Conservation (phyloP, 2,329 filamentous ascomycete species). For the Metarhizium rileyi region DNA sequence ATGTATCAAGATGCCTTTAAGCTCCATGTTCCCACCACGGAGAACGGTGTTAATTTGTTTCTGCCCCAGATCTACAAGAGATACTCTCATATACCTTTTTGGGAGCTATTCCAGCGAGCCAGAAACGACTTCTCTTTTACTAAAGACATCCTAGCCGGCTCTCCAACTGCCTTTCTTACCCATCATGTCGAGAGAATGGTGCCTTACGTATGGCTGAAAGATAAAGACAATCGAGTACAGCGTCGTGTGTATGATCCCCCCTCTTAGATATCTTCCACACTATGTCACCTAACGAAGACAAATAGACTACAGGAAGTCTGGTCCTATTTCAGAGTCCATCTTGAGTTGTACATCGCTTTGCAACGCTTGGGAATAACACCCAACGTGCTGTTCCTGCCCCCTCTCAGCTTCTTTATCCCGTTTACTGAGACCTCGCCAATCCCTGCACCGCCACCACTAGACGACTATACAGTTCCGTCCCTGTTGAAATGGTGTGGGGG, state of each 20-base stretch:
- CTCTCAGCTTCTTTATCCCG: conserved; percentile 41
- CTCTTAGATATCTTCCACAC: background rate
- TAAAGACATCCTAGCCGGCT: conserved; percentile 23
- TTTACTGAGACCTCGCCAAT: conserved; percentile 44
- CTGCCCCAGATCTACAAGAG: conserved; percentile 38
- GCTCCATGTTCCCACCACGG: background rate
- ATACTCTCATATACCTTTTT: conserved; percentile 39
- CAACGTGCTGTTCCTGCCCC: conserved; percentile 31
- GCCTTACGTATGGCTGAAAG: conserved; percentile 15
- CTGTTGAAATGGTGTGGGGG: conserved; percentile 34
- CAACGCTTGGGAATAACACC: conserved; percentile 41
- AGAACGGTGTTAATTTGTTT: conserved; percentile 7
- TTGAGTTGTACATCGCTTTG: conserved; percentile 42
- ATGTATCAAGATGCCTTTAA: conserved; percentile 6
- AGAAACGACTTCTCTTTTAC: conserved; percentile 20
- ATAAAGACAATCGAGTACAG: conserved; percentile 13
- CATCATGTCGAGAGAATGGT: conserved; percentile 20
- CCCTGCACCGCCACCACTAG: conserved; percentile 31
- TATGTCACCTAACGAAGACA: conserved; percentile 8
- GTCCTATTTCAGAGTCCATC: conserved; percentile 37
- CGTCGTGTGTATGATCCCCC: conserved; percentile 18
- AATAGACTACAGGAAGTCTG: conserved; percentile 22
- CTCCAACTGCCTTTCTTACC: conserved; percentile 19
- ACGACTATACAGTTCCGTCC: conserved; percentile 27
- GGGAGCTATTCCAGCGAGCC: conserved; percentile 27